phyloP scores from a whole-genome alignment of 768 basidiomycete species.

The Pulveroboletus frians region DNA sequence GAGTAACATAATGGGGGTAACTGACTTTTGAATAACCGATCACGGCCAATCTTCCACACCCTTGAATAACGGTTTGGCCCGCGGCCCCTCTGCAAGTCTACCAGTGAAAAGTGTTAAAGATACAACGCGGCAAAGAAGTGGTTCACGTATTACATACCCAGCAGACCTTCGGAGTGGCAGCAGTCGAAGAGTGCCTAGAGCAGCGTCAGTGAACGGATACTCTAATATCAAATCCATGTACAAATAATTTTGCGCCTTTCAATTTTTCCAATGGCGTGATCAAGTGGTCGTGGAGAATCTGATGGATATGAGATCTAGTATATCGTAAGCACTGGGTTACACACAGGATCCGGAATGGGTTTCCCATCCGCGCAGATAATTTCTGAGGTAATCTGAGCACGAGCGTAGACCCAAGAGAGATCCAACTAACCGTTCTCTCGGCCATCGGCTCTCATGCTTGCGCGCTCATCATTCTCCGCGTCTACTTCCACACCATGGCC shows the following conservation, averaged over 20 bases:
- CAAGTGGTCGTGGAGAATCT: slow-evolving; percentile 20
- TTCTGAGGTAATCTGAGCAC: slow-evolving; percentile 9
- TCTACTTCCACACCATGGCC: slow-evolving; percentile 23
- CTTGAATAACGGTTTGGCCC: slow-evolving; percentile 16
- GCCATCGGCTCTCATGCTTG: slow-evolving; percentile 40
- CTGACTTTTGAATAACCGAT: slow-evolving; percentile 14
- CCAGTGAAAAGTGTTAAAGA: background rate
- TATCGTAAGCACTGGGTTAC: background rate
- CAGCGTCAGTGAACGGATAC: background rate
- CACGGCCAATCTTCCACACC: slow-evolving; percentile 12
- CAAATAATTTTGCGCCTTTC: slow-evolving; percentile 20
- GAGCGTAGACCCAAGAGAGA: background rate
- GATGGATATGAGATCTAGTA: background rate
- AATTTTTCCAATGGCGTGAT: slow-evolving; percentile 15
- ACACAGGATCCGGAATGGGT: slow-evolving; percentile 23
- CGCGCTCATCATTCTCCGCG: slow-evolving; percentile 21
- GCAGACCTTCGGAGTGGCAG: slow-evolving; percentile 26
- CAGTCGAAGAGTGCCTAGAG: slow-evolving; percentile 27
- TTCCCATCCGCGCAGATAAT: slow-evolving; percentile 18
- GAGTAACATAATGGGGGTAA: background rate
- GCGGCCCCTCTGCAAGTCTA: slow-evolving; percentile 16
- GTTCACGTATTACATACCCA: slow-evolving; percentile 14
- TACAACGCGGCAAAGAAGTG: background rate
- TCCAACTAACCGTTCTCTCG: slow-evolving; percentile 40
- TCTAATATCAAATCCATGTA: background rate